phyloP scores from a whole-genome alignment of 2,329 filamentous ascomycete genomes.

The Teratosphaeria zuluensis region DNA sequence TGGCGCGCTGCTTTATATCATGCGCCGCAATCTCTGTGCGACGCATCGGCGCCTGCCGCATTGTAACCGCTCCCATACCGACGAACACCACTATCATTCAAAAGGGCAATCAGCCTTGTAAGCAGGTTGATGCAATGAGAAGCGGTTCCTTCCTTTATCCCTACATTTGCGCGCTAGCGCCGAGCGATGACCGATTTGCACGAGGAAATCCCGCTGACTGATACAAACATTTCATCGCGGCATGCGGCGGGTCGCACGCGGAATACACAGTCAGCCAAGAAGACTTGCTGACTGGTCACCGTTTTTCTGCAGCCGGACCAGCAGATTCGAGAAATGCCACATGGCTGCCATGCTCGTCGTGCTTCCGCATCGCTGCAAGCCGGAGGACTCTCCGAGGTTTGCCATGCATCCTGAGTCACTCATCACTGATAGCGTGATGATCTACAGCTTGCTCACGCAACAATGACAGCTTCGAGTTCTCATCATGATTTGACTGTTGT shows the following conservation, averaged over 20 bases:
- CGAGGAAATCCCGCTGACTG: background rate
- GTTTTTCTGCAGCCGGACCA: background rate
- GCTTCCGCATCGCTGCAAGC: background rate
- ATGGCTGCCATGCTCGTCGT: background rate
- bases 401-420: too few species aligned
- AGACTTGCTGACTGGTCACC: background rate
- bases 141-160: background rate
- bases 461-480: too few species aligned
- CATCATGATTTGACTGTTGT: too few species aligned
- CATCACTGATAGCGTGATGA: too few species aligned
- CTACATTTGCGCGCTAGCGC: background rate
- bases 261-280: background rate
- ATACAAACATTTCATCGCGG: background rate
- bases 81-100: background rate
- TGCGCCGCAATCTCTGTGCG: background rate
- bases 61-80: background rate
- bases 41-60: background rate
- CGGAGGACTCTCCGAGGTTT: too few species aligned
- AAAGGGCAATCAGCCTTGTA: background rate
- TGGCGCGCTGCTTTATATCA: background rate
- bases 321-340: background rate
- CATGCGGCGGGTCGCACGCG: background rate
- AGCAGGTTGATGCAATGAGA: background rate
- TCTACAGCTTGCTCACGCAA: too few species aligned
- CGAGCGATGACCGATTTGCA: background rate